These are phyloP conservation scores for Linum lewisii DNA, from an alignment of 345 rosid species.

Conservation along the genomic window DNA sequence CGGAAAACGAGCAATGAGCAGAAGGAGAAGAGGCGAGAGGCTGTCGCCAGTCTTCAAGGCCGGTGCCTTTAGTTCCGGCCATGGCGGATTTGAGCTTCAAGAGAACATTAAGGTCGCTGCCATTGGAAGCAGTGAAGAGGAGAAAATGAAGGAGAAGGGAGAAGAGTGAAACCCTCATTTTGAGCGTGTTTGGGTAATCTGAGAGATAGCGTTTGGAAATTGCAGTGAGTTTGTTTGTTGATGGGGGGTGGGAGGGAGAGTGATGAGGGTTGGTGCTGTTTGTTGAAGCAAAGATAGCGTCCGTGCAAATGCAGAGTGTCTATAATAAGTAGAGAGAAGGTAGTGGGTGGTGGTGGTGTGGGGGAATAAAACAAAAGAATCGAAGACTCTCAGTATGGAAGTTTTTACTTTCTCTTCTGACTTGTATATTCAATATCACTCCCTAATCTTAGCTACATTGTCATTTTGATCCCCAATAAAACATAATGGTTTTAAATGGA, in stretches of 20 bases:
- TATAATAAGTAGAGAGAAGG: conserved; percentile 21
- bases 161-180: conserved; percentile 9
- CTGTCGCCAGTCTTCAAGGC: conserved; percentile 57
- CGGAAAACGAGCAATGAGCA: conserved; percentile 74
- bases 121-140: conserved; percentile 18
- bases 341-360: conserved; percentile 1
- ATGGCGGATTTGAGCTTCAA: conserved; percentile 56
- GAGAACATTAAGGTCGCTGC: conserved; percentile 49
- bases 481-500: too few relatives aligned
- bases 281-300: conserved; percentile 6
- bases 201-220: background rate
- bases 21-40: conserved; percentile 25
- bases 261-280: conserved; percentile 28
- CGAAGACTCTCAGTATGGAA: conserved; percentile 26
- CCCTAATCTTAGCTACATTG: background rate
- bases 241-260: background rate
- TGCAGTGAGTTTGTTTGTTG: background rate
- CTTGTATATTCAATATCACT: too few relatives aligned
- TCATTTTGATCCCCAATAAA: too few relatives aligned
- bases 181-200: conserved; percentile 16
- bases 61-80: conserved; percentile 40
- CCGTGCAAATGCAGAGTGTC: background rate
- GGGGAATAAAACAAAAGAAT: conserved; percentile 24
- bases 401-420: background rate
- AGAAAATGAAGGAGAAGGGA: conserved; percentile 15